These are phyloP conservation scores for Ganoderma lingzhi DNA, from an alignment of 1,284 basidiomycete species.

Conservation along the genomic window DNA sequence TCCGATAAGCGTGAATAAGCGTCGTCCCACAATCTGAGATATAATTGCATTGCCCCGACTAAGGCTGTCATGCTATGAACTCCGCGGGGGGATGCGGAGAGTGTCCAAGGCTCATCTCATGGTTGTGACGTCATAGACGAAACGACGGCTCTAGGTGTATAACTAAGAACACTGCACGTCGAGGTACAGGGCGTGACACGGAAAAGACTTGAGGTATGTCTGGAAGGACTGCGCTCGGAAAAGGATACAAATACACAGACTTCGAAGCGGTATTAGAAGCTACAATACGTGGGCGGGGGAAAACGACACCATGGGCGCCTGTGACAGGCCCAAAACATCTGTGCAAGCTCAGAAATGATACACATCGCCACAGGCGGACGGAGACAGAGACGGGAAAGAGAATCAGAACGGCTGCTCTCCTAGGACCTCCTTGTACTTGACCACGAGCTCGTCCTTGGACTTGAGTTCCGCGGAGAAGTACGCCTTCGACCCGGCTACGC, in stretches of 20 bases:
- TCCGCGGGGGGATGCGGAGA: not conserved
- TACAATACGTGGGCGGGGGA: not conserved
- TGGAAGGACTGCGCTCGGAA: not conserved
- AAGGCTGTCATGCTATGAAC: not conserved
- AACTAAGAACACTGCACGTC: not conserved
- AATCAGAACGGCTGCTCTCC: slow-evolving; percentile 49
- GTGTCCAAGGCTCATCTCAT: too few relatives aligned
- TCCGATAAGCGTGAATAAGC: not conserved
- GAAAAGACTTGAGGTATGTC: not conserved
- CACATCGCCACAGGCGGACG: not conserved
- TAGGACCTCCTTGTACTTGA: slow-evolving; percentile 58
- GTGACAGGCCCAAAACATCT: not conserved
- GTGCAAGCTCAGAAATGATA: not conserved
- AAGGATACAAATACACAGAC: not conserved
- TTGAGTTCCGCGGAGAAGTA: slow-evolving; percentile 64
- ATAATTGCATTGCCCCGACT: not conserved
- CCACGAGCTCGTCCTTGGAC: slow-evolving; percentile 52
- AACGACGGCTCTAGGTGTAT: not conserved
- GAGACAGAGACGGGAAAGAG: not conserved
- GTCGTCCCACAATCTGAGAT: slow-evolving; percentile 1
- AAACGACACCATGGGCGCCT: not conserved
- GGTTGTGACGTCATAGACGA: not conserved
- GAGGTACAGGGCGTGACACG: not conserved
- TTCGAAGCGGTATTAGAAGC: not conserved
- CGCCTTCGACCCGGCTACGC: slow-evolving; percentile 56